Evolutionary conservation across 441 rosid genomes (phyloP).

Genomic region (Populus trichocarpa): DNA sequence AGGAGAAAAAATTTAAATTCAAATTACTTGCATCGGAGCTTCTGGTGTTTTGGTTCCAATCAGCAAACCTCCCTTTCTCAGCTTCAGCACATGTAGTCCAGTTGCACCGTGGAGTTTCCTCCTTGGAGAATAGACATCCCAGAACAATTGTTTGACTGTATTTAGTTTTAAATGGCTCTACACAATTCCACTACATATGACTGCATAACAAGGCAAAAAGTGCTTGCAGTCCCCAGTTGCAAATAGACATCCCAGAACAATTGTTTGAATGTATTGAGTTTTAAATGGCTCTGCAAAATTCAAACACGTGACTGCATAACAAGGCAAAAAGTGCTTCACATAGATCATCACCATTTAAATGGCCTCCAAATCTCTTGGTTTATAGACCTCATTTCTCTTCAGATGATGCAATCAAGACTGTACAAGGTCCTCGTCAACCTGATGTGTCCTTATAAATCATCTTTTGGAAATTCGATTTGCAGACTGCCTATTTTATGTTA

Average conservation of each 20-base stretch:
- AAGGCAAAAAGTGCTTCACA: background rate
- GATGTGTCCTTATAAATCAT: constrained; percentile 1
- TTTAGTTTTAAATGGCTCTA: background rate
- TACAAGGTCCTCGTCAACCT: background rate
- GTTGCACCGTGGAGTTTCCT: background rate
- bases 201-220: background rate
- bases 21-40: too few relatives aligned
- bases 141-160: too few relatives aligned
- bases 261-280: background rate
- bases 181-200: background rate
- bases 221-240: too few relatives aligned
- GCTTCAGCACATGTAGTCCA: too few relatives aligned
- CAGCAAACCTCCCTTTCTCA: background rate
- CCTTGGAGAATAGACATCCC: background rate
- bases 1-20: too few relatives aligned
- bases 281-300: background rate
- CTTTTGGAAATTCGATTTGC: background rate
- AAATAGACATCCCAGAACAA: constrained; percentile 8
- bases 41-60: background rate
- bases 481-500: constrained; percentile 43
- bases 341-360: background rate
- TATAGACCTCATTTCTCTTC: constrained; percentile 1
- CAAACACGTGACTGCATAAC: background rate
- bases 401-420: background rate
- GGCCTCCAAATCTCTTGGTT: background rate